These are phyloP conservation scores for Rubus parviflorus DNA, from an alignment of 306 rosid species.

Conservation along the genomic window DNA sequence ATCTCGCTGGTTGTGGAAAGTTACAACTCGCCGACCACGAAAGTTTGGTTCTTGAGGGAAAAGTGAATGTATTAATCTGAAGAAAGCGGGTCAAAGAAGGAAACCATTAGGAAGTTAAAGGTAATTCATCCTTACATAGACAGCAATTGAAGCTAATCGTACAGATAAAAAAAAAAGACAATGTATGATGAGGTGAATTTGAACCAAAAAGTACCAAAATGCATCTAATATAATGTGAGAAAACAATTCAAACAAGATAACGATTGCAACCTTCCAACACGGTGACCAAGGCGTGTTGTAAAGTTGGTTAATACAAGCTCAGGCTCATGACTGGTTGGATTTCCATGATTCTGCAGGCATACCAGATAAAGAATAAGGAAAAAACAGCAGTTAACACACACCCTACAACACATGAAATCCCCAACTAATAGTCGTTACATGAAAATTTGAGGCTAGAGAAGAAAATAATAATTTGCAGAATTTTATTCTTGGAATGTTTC, in stretches of 20 bases:
- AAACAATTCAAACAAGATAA: slow-evolving; percentile 14
- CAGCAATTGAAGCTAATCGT: background rate
- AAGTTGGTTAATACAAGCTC: slow-evolving; percentile 81
- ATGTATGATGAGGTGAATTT: background rate
- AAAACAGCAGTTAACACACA: background rate
- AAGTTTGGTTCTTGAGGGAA: slow-evolving; percentile 91
- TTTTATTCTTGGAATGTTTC: background rate
- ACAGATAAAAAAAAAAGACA: background rate
- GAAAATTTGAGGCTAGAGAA: background rate
- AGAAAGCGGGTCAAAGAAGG: slow-evolving; percentile 18
- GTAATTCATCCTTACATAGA: background rate
- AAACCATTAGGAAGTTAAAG: slow-evolving; percentile 14
- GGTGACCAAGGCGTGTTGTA: slow-evolving; percentile 84
- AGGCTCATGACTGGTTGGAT: slow-evolving; percentile 84
- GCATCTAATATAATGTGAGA: slow-evolving; percentile 1
- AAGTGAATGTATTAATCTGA: slow-evolving; percentile 76
- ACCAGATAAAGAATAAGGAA: background rate
- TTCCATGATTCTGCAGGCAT: slow-evolving; percentile 81
- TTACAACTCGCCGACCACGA: slow-evolving; percentile 83
- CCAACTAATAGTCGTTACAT: slow-evolving; percentile 1
- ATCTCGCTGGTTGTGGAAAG: slow-evolving; percentile 95
- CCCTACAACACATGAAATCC: background rate
- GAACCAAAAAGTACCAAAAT: slow-evolving; percentile 4
- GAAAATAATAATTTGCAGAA: background rate
- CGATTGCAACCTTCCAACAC: slow-evolving; percentile 74